A percentile compares a stretch with the other conserved stretches of the same genome.
Evolutionary conservation across 371 early-diverging fungal species (phyloP).

Genomic region (Mycotypha africana): DNA sequence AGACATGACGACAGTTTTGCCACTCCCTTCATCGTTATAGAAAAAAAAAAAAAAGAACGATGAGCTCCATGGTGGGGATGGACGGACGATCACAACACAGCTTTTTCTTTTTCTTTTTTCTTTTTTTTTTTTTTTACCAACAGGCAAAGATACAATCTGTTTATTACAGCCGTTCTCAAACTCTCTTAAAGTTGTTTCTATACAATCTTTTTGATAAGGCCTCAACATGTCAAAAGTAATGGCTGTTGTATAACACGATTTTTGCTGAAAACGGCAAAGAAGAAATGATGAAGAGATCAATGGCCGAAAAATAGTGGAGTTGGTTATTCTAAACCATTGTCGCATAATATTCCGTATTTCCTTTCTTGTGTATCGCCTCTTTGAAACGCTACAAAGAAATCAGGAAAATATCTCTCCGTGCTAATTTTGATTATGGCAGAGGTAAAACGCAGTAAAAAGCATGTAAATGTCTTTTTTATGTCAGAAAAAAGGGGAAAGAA

Average conservation of each 20-base stretch:
- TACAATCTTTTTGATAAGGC: constrained; percentile 82
- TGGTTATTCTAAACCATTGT: no score
- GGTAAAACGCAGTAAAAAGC: no score
- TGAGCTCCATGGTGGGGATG: no score
- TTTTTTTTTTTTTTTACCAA: constrained; percentile 40
- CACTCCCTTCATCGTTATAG: background rate
- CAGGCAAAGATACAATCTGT: constrained; percentile 79
- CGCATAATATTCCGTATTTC: no score
- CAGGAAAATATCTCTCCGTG: no score
- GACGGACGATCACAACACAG: no score
- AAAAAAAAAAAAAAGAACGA: background rate
- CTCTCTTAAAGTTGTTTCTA: constrained; percentile 53
- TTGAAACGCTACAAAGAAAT: background rate
- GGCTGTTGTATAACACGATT: constrained; percentile 1
- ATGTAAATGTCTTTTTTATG: background rate
- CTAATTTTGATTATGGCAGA: no score
- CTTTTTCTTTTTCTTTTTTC: no score
- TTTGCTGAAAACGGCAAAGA: background rate
- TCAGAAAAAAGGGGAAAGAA: background rate
- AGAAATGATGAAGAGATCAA: no score
- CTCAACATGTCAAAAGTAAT: constrained; percentile 30
- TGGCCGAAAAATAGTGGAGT: no score
- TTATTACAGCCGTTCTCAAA: constrained; percentile 46
- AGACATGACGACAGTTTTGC: constrained; percentile 74
- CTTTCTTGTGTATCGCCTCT: no score